These are phyloP conservation scores for Jaapia argillacea DNA, from an alignment of 768 basidiomycete genomes.

Conservation along the genomic window DNA sequence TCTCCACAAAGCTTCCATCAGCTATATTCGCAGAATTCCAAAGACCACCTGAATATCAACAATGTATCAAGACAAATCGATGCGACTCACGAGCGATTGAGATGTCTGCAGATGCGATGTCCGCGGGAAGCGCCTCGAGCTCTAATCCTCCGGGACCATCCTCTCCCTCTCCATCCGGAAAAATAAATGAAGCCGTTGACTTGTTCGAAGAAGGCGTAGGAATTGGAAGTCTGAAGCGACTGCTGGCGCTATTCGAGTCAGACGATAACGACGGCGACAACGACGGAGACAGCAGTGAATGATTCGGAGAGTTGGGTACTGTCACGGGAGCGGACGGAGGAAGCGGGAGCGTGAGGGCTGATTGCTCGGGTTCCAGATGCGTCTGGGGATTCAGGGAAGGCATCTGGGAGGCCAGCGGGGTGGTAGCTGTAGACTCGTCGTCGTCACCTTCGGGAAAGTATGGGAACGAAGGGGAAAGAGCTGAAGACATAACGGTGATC, in stretches of 20 bases:
- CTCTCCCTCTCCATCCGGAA: too few species aligned
- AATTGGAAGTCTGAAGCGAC: neutral
- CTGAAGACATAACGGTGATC: too few species aligned
- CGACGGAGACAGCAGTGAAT: neutral
- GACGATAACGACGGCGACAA: neutral
- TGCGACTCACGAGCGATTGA: constrained; percentile 21
- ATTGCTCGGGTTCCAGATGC: neutral
- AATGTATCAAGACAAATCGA: constrained; percentile 3
- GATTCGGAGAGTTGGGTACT: neutral
- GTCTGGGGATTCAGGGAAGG: neutral
- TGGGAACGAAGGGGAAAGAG: neutral
- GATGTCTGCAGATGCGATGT: constrained; percentile 21
- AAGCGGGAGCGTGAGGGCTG: neutral
- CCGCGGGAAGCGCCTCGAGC: constrained; percentile 14
- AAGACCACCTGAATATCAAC: constrained; percentile 3
- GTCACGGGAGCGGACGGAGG: neutral
- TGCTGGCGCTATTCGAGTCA: neutral
- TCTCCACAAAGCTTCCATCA: constrained; percentile 74
- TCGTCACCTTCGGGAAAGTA: neutral
- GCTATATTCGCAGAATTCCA: constrained; percentile 25
- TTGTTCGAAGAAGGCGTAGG: neutral
- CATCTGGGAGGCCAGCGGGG: neutral
- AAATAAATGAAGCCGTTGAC: neutral
- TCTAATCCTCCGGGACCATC: neutral
- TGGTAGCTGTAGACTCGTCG: neutral